Evolutionary conservation across 2,329 filamentous ascomycete genomes (phyloP).

Genomic region (Phyllachora maydis): DNA sequence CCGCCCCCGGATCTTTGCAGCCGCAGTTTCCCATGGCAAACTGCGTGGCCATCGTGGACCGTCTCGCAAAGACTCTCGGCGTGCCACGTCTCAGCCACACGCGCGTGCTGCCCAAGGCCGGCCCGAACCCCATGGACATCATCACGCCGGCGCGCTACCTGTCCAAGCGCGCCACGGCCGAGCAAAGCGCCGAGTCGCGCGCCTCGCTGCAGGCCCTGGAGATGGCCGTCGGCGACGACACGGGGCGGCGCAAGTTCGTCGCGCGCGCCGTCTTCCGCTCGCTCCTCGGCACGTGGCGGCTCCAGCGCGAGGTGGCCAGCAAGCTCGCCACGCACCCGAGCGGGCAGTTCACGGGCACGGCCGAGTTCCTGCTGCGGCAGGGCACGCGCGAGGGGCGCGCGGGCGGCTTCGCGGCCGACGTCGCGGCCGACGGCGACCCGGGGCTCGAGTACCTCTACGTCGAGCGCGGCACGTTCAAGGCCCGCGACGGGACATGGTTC

Average conservation of each 20-base stretch:
- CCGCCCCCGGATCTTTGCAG: conserved; percentile 23
- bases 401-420: conserved; percentile 8
- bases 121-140: conserved; percentile 26
- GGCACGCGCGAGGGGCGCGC: conserved; percentile 32
- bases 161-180: conserved; percentile 16
- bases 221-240: conserved; percentile 16
- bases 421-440: conserved; percentile 9
- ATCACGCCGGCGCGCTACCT: conserved; percentile 35
- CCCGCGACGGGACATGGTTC: conserved; percentile 33
- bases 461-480: conserved; percentile 44
- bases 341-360: conserved; percentile 43
- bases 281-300: conserved; percentile 48
- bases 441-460: conserved; percentile 46
- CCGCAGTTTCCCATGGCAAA: conserved; percentile 73
- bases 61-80: conserved; percentile 38
- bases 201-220: conserved; percentile 24
- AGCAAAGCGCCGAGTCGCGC: conserved; percentile 16
- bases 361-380: conserved; percentile 39
- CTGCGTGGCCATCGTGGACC: conserved; percentile 56
- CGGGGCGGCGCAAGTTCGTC: conserved; percentile 28
- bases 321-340: conserved; percentile 35
- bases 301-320: conserved; percentile 35
- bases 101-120: conserved; percentile 14
- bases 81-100: conserved; percentile 20
- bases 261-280: conserved; percentile 48